Percentiles rank a stretch among this genome's conserved stretches.
These are phyloP conservation scores for Naegleria fowleri DNA, from an alignment of 208 protist species.

Conservation along the genomic window DNA sequence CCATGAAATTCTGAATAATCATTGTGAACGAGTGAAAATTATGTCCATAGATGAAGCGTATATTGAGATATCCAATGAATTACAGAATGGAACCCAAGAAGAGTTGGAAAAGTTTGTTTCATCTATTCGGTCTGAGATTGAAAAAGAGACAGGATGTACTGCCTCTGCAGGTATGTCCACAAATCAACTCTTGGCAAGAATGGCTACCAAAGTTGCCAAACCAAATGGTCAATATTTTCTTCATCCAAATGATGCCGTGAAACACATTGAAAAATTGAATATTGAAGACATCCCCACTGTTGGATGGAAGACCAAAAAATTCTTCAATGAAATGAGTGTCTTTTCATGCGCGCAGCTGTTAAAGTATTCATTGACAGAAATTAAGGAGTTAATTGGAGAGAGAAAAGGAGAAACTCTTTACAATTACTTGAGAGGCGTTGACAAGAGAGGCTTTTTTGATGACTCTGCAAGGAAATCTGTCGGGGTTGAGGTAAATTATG, in stretches of 20 bases:
- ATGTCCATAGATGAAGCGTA: slow-evolving; percentile 44
- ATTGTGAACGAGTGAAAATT: slow-evolving; percentile 33
- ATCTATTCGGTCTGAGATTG: slow-evolving; percentile 32
- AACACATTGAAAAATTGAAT: background rate
- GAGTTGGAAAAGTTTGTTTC: slow-evolving; percentile 3
- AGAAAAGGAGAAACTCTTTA: slow-evolving; percentile 14
- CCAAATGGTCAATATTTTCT: slow-evolving; percentile 40
- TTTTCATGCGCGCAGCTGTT: background rate
- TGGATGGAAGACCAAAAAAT: background rate
- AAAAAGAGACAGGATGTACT: slow-evolving; percentile 34
- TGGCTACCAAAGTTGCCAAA: slow-evolving; percentile 43
- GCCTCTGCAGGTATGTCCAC: slow-evolving; percentile 34
- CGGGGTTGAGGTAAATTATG: background rate
- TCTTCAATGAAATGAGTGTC: background rate
- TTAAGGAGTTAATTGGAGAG: background rate
- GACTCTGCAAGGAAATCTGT: background rate
- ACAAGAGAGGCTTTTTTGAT: background rate
- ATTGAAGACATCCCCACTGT: background rate
- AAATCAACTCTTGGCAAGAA: slow-evolving; percentile 39
- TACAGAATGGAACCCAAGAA: background rate
- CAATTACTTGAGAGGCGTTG: background rate
- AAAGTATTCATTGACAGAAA: background rate
- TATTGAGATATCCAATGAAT: slow-evolving; percentile 32
- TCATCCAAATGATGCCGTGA: background rate
- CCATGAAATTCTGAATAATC: slow-evolving; percentile 30